These are phyloP conservation scores for Cladosporium halotolerans DNA, from an alignment of 2,329 filamentous ascomycete species.

Conservation along the genomic window DNA sequence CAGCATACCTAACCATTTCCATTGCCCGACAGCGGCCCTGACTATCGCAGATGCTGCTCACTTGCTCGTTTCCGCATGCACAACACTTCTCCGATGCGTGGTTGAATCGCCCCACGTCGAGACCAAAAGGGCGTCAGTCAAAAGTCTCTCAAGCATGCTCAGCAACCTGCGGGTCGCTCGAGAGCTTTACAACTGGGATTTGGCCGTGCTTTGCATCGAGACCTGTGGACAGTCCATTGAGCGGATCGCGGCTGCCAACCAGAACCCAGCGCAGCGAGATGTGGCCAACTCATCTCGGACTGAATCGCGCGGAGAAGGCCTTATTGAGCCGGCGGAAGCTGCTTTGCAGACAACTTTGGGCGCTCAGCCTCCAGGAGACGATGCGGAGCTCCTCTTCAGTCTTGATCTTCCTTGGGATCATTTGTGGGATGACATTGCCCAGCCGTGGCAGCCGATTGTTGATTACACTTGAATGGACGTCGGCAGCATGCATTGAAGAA, in stretches of 20 bases:
- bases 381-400: not conserved
- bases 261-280: not conserved
- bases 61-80: slow-evolving; percentile 49
- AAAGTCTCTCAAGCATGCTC: not conserved
- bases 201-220: slow-evolving; percentile 50
- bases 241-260: slow-evolving; percentile 25
- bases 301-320: too few relatives aligned
- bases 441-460: not conserved
- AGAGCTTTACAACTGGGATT: slow-evolving; percentile 39
- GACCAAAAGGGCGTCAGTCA: slow-evolving; percentile 43
- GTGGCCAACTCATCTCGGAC: too few relatives aligned
- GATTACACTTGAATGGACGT: too few relatives aligned
- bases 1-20: too few relatives aligned
- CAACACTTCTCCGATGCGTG: slow-evolving; percentile 46
- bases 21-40: not conserved
- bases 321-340: not conserved
- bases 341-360: not conserved
- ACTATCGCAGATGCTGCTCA: slow-evolving; percentile 41
- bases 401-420: slow-evolving; percentile 4
- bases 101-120: slow-evolving; percentile 45
- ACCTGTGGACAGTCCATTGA: slow-evolving; percentile 33
- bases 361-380: not conserved
- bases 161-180: not conserved
- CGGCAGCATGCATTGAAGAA: too few relatives aligned
- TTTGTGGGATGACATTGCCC: slow-evolving; percentile 1